Percentiles rank a stretch among this genome's conserved stretches.
Conservation (phyloP, 352 stramenopile genomes). For the Pythium biforme region DNA sequence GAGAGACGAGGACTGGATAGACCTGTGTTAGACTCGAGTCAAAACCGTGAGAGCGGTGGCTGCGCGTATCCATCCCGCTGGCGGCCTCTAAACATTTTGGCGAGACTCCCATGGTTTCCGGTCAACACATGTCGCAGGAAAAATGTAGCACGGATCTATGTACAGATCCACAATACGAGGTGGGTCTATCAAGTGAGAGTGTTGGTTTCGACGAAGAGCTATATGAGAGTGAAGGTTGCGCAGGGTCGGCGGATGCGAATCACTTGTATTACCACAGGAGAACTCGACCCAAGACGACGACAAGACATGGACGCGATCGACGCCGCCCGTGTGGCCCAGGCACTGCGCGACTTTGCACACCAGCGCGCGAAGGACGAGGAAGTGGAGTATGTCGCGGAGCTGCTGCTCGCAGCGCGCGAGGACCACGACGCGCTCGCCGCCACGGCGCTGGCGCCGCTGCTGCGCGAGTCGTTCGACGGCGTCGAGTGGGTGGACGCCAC, state of each 20-base stretch:
- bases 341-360: slow-evolving; percentile 12
- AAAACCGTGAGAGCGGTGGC: no score
- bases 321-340: background rate
- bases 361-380: slow-evolving; percentile 33
- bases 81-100: background rate
- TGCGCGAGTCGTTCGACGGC: slow-evolving; percentile 48
- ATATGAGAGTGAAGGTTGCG: background rate
- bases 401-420: slow-evolving; percentile 49
- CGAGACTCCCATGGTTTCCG: background rate
- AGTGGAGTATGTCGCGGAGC: slow-evolving; percentile 65
- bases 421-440: slow-evolving; percentile 31
- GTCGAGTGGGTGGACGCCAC: slow-evolving; percentile 36
- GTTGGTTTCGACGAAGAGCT: background rate
- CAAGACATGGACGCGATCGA: background rate
- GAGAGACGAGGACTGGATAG: background rate
- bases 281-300: background rate
- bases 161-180: background rate
- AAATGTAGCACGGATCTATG: background rate
- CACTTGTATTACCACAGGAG: background rate
- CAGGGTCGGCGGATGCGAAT: background rate
- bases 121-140: background rate
- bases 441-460: slow-evolving; percentile 22
- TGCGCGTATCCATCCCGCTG: no score
- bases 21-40: background rate
- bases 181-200: no score